A percentile compares a stretch with the other conserved stretches of the same genome.
Evolutionary conservation across 495 filamentous ascomycete species (phyloP).

Genomic region (Annulohypoxylon nitens): DNA sequence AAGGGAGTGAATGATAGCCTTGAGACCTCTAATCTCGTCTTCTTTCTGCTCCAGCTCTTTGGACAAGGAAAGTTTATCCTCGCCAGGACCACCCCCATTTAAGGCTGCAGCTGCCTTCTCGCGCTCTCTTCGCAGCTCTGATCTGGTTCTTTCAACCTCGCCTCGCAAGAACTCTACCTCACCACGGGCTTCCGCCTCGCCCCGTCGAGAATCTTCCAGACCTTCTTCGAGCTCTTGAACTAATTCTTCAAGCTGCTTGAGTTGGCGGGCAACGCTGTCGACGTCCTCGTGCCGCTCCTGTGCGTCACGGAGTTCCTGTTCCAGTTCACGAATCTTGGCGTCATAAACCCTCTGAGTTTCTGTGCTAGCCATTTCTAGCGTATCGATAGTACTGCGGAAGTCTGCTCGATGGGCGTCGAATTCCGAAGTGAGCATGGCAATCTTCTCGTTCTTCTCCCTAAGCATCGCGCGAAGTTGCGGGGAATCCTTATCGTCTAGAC

Average conservation of each 20-base stretch:
- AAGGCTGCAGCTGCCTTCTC: slow-evolving; percentile 82
- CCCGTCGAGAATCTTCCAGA: slow-evolving; percentile 91
- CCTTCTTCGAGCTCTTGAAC: slow-evolving; percentile 98
- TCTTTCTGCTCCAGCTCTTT: slow-evolving; percentile 93
- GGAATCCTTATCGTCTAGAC: slow-evolving; percentile 83
- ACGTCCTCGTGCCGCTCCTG: slow-evolving; percentile 89
- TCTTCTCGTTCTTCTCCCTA: slow-evolving; percentile 97
- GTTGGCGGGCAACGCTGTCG: slow-evolving; percentile 86
- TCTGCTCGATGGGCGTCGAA: slow-evolving; percentile 97
- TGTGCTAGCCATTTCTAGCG: slow-evolving; percentile 92
- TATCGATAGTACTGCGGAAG: slow-evolving; percentile 96
- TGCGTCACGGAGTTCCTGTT: slow-evolving; percentile 84
- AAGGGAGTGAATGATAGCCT: slow-evolving; percentile 96
- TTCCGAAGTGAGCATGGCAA: slow-evolving; percentile 89
- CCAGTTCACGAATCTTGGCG: slow-evolving; percentile 87
- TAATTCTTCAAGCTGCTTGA: slow-evolving; percentile 95
- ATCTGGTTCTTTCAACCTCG: slow-evolving; percentile 92
- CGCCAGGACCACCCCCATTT: slow-evolving; percentile 65
- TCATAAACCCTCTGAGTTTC: slow-evolving; percentile 99
- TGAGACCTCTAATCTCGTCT: slow-evolving; percentile 95
- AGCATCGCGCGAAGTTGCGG: slow-evolving; percentile 82
- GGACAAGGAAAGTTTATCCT: slow-evolving; percentile 59
- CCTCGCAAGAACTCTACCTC: slow-evolving; percentile 97
- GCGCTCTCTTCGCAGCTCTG: slow-evolving; percentile 89
- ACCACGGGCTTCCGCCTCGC: slow-evolving; percentile 95